Evolutionary conservation across 768 basidiomycete genomes (phyloP).

Genomic region (Lentinula lateritia): DNA sequence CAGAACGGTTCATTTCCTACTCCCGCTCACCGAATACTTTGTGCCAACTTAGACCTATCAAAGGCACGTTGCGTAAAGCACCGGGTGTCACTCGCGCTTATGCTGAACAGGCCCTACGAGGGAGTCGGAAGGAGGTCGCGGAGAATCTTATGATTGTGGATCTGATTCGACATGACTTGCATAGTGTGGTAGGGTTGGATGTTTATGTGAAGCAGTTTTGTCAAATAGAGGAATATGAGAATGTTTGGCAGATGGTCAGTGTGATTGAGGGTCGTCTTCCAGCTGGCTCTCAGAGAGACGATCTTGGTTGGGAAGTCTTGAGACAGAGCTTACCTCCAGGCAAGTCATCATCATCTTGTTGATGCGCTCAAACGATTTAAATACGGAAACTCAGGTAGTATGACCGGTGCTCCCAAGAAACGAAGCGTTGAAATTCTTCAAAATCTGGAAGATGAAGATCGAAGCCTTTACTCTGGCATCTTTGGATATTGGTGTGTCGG

Average conservation of each 20-base stretch:
- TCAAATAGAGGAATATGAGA: constrained; percentile 84
- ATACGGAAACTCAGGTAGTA: constrained; percentile 56
- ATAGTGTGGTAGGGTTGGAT: constrained; percentile 75
- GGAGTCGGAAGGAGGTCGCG: constrained; percentile 83
- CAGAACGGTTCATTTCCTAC: constrained; percentile 86
- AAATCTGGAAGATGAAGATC: constrained; percentile 62
- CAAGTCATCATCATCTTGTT: constrained; percentile 20
- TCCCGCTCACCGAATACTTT: constrained; percentile 56
- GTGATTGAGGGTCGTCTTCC: constrained; percentile 74
- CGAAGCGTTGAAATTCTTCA: constrained; percentile 89
- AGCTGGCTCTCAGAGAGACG: constrained; percentile 31
- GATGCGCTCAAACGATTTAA: background rate
- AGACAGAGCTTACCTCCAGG: constrained; percentile 82
- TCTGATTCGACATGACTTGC: constrained; percentile 88
- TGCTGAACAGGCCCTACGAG: constrained; percentile 57
- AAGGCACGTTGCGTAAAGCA: constrained; percentile 80
- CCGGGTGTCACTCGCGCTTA: constrained; percentile 57
- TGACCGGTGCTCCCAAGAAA: constrained; percentile 97
- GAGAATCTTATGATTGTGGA: constrained; percentile 99
- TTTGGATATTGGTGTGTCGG: constrained; percentile 91
- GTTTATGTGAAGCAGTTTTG: constrained; percentile 86
- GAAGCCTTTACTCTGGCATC: constrained; percentile 87
- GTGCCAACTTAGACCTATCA: constrained; percentile 90
- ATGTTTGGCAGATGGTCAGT: constrained; percentile 93
- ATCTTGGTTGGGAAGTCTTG: constrained; percentile 76